Conservation (phyloP, 2,329 filamentous ascomycete genomes). For the Calonectria crousiana region DNA sequence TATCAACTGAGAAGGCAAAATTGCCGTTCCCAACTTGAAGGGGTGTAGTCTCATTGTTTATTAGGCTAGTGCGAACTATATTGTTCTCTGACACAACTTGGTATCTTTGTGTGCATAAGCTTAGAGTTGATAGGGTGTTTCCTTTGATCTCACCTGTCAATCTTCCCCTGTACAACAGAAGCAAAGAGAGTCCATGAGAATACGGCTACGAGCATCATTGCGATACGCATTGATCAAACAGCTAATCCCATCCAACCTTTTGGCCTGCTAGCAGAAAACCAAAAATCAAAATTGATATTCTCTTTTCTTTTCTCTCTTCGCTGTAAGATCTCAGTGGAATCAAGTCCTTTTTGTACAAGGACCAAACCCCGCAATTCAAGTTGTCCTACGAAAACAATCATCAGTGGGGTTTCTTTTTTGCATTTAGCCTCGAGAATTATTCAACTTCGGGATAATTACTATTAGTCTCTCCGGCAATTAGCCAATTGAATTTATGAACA, state of each 20-base stretch:
- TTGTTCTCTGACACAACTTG: constrained; percentile 38
- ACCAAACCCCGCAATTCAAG: neutral
- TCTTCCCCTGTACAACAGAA: neutral
- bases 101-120: constrained; percentile 28
- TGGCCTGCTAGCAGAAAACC: neutral
- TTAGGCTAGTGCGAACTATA: constrained; percentile 37
- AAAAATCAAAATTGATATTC: neutral
- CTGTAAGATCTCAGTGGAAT: neutral
- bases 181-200: neutral
- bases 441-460: neutral
- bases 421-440: neutral
- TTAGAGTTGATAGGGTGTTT: neutral
- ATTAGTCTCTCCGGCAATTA: neutral
- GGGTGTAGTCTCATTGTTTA: constrained; percentile 57
- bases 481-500: neutral
- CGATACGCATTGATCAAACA: neutral
- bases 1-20: constrained; percentile 61
- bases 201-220: neutral
- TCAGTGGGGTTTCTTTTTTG: neutral
- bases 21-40: constrained; percentile 64
- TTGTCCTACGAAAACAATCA: too few relatives aligned
- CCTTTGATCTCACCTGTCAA: neutral
- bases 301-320: neutral
- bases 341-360: neutral
- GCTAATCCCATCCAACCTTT: too few relatives aligned